A percentile compares a stretch with the other conserved stretches of the same genome.
phyloP scores from a whole-genome alignment of 805 yeast genomes.

The Candida incommunis region DNA sequence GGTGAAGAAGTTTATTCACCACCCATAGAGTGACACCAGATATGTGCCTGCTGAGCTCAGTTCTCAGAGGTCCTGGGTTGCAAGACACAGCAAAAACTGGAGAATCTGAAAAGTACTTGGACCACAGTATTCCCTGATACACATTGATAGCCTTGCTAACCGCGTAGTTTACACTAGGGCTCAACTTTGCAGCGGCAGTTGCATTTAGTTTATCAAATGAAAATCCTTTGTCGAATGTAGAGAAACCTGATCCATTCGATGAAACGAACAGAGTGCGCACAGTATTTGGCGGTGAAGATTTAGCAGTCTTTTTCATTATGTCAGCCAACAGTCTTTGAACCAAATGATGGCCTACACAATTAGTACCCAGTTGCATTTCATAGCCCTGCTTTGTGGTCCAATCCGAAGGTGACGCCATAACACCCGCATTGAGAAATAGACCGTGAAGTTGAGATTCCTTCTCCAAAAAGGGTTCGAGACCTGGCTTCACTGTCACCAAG shows the following conservation, averaged over 20 bases:
- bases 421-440: constrained; percentile 15
- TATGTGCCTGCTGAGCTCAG: constrained; percentile 20
- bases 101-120: constrained; percentile 16
- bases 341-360: constrained; percentile 30
- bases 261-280: constrained; percentile 29
- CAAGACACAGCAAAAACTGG: constrained; percentile 19
- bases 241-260: constrained; percentile 21
- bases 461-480: constrained; percentile 17
- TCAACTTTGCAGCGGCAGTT: constrained; percentile 8
- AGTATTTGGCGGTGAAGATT: constrained; percentile 15
- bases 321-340: constrained; percentile 22
- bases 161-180: constrained; percentile 16
- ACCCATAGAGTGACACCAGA: background rate
- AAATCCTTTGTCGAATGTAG: constrained; percentile 20
- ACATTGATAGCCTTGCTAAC: constrained; percentile 29
- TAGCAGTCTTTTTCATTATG: constrained; percentile 21
- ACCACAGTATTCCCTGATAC: constrained; percentile 23
- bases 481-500: constrained; percentile 27
- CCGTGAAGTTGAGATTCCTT: constrained; percentile 15
- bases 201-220: constrained; percentile 23
- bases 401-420: constrained; percentile 20
- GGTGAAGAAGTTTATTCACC: constrained; percentile 5
- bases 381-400: constrained; percentile 27
- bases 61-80: constrained; percentile 25
- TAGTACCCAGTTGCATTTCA: constrained; percentile 32